Percentiles rank a stretch among this genome's conserved stretches.
Conservation (phyloP, 768 basidiomycete genomes). For the Exidia glandulosa region DNA sequence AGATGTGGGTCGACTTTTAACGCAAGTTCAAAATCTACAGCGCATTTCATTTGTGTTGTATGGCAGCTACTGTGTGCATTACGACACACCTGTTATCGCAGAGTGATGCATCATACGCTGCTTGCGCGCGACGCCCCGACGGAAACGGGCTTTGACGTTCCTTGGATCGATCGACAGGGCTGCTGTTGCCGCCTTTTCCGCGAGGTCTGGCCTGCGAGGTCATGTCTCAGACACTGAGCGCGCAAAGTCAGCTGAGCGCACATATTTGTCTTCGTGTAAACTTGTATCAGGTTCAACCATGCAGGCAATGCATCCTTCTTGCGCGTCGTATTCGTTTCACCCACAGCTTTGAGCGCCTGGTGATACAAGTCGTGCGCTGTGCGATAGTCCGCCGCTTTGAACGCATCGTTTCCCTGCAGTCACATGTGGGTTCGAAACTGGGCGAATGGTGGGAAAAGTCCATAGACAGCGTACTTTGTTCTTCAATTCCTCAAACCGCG, state of each 20-base stretch:
- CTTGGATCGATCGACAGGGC: slow-evolving; percentile 20
- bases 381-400: not conserved
- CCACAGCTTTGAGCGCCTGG: not conserved
- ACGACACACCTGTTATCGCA: slow-evolving; percentile 15
- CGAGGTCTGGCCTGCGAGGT: not conserved
- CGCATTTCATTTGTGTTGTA: not conserved
- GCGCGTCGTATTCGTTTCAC: not conserved
- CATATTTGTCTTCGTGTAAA: not conserved
- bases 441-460: too few species aligned
- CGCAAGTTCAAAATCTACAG: slow-evolving; percentile 22
- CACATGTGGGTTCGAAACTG: too few species aligned
- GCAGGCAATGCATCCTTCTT: not conserved
- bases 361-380: not conserved
- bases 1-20: slow-evolving; percentile 18
- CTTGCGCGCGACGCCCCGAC: slow-evolving; percentile 24
- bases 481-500: too few species aligned
- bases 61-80: not conserved
- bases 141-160: slow-evolving; percentile 24
- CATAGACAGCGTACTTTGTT: too few species aligned
- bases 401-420: not conserved
- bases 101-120: slow-evolving; percentile 11
- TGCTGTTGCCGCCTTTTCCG: not conserved
- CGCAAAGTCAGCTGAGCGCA: not conserved
- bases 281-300: not conserved
- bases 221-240: not conserved